Conservation (phyloP, 129 eudicot species). For the Saussurea involucrata region DNA sequence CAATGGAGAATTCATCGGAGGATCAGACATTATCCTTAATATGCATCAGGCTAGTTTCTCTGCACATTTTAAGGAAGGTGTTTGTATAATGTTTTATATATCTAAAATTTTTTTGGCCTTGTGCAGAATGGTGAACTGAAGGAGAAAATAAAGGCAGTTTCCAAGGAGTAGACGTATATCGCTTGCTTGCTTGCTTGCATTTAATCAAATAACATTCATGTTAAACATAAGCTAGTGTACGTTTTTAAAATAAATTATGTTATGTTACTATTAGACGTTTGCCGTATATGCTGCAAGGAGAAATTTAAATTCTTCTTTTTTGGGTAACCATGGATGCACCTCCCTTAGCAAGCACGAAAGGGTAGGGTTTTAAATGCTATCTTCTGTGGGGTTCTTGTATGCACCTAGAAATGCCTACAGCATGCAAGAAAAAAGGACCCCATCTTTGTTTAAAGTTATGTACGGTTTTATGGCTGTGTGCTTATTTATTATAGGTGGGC, state of each 20-base stretch:
- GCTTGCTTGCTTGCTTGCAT: no score
- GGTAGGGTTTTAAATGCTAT: no score
- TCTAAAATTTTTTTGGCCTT: neutral
- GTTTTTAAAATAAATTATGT: slow-evolving; percentile 12
- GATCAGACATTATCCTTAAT: slow-evolving; percentile 89
- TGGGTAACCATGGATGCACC: no score
- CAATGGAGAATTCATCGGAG: slow-evolving; percentile 94
- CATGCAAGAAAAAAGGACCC: no score
- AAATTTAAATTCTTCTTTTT: neutral
- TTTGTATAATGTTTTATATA: neutral
- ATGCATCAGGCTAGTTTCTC: slow-evolving; percentile 74
- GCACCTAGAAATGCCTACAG: no score
- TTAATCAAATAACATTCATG: neutral
- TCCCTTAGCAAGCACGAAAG: no score
- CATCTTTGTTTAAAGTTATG: no score
- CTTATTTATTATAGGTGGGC: no score
- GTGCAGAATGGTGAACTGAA: slow-evolving; percentile 79
- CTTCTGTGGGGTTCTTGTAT: no score
- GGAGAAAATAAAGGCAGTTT: slow-evolving; percentile 54
- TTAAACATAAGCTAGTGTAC: neutral
- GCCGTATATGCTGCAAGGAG: neutral
- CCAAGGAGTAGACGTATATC: slow-evolving; percentile 15
- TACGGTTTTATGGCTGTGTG: no score
- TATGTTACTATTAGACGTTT: neutral
- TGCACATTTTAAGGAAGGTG: neutral